Base-by-base conservation (phyloP, 2,329 filamentous ascomycete species). In the Cryphonectria naterciae region DNA sequence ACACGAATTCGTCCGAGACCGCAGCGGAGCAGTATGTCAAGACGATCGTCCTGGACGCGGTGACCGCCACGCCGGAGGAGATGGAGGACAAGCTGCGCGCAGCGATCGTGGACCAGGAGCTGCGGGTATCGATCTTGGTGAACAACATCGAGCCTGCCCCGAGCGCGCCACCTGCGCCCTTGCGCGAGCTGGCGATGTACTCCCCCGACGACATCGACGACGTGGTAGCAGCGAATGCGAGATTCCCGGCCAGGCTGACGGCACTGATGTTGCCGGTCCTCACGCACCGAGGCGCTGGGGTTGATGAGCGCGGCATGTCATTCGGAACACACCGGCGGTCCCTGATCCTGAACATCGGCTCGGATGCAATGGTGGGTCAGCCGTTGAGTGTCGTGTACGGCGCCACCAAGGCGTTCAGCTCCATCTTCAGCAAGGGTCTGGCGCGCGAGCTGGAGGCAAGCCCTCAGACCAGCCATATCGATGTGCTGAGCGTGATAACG, bases 241-340 rank as follows among this genome's bases (percentile, higher is more conserved):
- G 77, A 39, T 81, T 80, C 77, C 80, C 79, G 77, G 75, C 79
- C 35, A 78, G 77, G 32, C 74, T 80, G 22, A 79, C 79, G n/a
- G 73, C 76, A 7, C 69, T 78, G 41, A 73, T 79, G 72, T 72
- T 80, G n/a, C 77, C 77, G 41, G 63, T 71, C 68, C 73, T 75
- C 46, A 43, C 70, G 28, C 71, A 74, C 60, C 74, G 73, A 65
- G 64, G 73, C 25, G 22, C 71, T 8, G 71, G 58, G n/a, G 17
- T 37, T 5, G 69, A 71, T 4, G 63, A 3, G 25, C 52, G 56
- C 6, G 71, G 68, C n/a, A 60, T 41, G 61, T 63, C 65, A 1
- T 68, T 49, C 4, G 56, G 35, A 7, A 65, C 71, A 37, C 64
- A 71, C 43, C 43, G 72, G 28, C 76, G 76, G 32, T 77, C 75